Conservation (phyloP, 768 basidiomycete genomes). For the Dioszegia aurantiaca region DNA sequence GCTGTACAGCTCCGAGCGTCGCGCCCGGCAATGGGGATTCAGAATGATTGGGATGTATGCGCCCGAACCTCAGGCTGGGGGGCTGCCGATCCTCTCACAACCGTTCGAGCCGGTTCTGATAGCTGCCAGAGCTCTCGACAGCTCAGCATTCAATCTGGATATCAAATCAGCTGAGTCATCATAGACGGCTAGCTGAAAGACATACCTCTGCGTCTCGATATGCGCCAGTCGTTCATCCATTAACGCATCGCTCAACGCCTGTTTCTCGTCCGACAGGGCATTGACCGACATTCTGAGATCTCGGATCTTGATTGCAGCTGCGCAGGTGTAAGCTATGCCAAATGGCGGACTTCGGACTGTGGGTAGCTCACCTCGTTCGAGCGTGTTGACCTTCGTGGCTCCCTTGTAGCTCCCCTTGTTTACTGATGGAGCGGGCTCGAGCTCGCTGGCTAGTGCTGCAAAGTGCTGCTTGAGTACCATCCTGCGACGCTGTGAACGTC, state of each 20-base stretch:
- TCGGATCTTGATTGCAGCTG: conserved; percentile 14
- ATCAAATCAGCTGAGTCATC: not conserved
- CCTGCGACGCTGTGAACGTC: conserved; percentile 1
- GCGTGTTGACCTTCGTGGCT: not conserved
- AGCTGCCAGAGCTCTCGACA: conserved; percentile 1
- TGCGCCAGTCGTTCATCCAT: conserved; percentile 2
- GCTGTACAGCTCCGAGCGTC: no score
- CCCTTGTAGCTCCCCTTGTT: not conserved
- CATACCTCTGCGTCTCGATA: conserved; percentile 12
- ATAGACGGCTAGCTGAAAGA: not conserved
- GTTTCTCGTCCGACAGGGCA: not conserved
- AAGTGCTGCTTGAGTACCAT: conserved; percentile 1
- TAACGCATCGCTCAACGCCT: not conserved
- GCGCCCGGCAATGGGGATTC: no score
- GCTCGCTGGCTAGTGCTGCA: not conserved
- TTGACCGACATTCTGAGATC: conserved; percentile 2
- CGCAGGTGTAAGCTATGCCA: no score
- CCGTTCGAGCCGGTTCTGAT: not conserved
- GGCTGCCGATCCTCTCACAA: no score
- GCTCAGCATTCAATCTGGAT: conserved; percentile 4
- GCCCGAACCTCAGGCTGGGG: no score
- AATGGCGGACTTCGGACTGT: not conserved
- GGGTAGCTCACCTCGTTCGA: conserved; percentile 15
- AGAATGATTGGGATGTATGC: no score
- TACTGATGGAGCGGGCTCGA: not conserved